These are phyloP conservation scores for Beauveria sp. DNA, from an alignment of 2,329 filamentous ascomycete genomes.

Conservation along the genomic window DNA sequence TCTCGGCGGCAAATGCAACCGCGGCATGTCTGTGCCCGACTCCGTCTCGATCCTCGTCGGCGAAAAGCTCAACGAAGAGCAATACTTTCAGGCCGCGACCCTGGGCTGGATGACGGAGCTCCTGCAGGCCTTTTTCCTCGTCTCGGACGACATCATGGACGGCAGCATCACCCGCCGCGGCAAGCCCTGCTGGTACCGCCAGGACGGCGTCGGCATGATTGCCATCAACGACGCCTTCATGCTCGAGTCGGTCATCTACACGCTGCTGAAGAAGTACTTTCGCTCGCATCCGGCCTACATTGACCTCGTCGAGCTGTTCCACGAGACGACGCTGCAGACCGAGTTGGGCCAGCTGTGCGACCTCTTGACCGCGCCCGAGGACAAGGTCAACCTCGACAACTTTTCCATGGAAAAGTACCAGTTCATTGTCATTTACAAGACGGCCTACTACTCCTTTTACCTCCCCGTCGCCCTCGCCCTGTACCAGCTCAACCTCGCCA, in stretches of 20 bases:
- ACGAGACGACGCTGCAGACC: conserved; percentile 88
- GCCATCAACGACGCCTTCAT: conserved; percentile 98
- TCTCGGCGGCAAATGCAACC: conserved; percentile 94
- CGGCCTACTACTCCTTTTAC: conserved; percentile 98
- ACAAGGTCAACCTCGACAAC: conserved; percentile 85
- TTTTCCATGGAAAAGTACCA: conserved; percentile 92
- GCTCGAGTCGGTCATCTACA: conserved; percentile 85
- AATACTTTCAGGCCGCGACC: conserved; percentile 82
- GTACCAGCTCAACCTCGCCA: conserved; percentile 76
- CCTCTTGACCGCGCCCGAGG: conserved; percentile 90
- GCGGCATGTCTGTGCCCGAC: conserved; percentile 95
- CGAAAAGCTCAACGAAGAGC: conserved; percentile 63
- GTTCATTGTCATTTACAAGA: conserved; percentile 99
- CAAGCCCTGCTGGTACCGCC: conserved; percentile 92
- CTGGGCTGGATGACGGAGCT: conserved; percentile 98
- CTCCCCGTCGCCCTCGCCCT: conserved; percentile 89
- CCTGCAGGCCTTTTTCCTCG: conserved; percentile 96
- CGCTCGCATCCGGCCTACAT: conserved; percentile 78
- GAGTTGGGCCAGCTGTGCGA: conserved; percentile 94
- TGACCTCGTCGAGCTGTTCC: conserved; percentile 91
- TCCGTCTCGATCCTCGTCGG: conserved; percentile 72
- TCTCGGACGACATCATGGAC: conserved; percentile 99
- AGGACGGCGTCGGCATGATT: conserved; percentile 82
- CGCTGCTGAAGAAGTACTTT: conserved; percentile 91
- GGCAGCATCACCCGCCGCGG: conserved; percentile 88